Evolutionary conservation across 352 stramenopile species (phyloP).

Genomic region (Phytophthora cajani): DNA sequence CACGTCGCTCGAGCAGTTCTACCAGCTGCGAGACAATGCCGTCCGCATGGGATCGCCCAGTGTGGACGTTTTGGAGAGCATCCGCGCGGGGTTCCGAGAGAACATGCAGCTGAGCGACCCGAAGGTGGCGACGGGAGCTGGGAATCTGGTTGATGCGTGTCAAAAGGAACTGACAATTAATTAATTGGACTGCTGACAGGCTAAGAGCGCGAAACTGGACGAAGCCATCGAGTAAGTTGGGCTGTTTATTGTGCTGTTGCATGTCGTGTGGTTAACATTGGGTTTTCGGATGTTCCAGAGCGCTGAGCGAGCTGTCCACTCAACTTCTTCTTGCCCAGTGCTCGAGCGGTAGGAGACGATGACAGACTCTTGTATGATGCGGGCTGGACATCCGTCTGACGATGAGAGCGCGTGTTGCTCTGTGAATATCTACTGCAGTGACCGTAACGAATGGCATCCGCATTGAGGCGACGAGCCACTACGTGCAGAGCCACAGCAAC

Average conservation of each 20-base stretch:
- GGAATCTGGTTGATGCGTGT: background rate
- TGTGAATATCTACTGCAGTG: slow-evolving; percentile 40
- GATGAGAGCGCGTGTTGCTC: background rate
- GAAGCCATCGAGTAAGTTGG: slow-evolving; percentile 66
- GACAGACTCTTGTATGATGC: background rate
- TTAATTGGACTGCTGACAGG: slow-evolving; percentile 25
- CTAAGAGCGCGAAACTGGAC: slow-evolving; percentile 59
- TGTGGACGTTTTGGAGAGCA: slow-evolving; percentile 45
- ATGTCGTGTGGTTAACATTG: slow-evolving; percentile 6
- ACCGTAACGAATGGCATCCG: slow-evolving; percentile 71
- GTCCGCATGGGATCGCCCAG: slow-evolving; percentile 36
- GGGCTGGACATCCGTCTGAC: background rate
- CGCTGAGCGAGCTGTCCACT: slow-evolving; percentile 66
- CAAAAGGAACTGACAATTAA: slow-evolving; percentile 6
- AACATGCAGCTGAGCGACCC: slow-evolving; percentile 44
- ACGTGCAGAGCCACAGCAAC: slow-evolving; percentile 62
- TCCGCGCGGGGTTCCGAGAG: slow-evolving; percentile 54
- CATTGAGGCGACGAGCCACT: slow-evolving; percentile 80
- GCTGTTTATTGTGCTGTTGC: background rate
- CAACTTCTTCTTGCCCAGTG: slow-evolving; percentile 73
- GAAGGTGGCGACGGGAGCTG: slow-evolving; percentile 34
- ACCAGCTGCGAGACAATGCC: slow-evolving; percentile 44
- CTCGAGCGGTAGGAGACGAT: slow-evolving; percentile 61
- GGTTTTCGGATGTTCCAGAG: slow-evolving; percentile 36
- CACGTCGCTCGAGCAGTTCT: slow-evolving; percentile 52